Evolutionary conservation across 345 rosid species (phyloP), one percentile per base, ranked within the genome.

Genomic region (Citropsis articulata): DNA sequence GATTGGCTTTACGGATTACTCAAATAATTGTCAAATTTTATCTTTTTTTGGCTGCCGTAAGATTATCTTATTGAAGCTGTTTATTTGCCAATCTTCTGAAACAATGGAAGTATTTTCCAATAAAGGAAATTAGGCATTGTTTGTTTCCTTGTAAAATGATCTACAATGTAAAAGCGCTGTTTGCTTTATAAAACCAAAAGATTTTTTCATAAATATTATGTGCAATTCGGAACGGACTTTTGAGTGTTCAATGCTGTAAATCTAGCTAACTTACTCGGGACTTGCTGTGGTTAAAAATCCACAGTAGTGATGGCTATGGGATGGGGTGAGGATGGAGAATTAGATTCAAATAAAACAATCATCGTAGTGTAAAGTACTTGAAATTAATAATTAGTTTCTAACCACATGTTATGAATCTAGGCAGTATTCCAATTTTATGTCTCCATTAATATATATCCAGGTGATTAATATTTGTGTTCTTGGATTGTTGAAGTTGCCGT

Each of bases 11-110:
- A 59, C 83, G 66, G 60, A 77, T 63, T 69, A 30, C 66, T 76
- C 10, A 19, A 86, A 74, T 81, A 80, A 86, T 78, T 38, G 50
- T 75, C 79, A 27, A 79, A 85, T 75, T 73, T 63, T 63, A 78
- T 69, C 22, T 65, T 64, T 67, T 40, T 55, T 67, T 65, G 1
- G 18, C 25, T 60, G 28, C 57, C 21, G 48, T 75, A 24, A 31
- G 25, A 53, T 64, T 36, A 27, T 38, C 70, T 48, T 60, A 69
- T 77, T 55, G 48, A 77, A 77, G 64, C 79, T 31, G 76, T 80
- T 72, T 50, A 56, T 64, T 72, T 69, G 69, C 78, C 66, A 53
- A 82, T 60, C 75, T 79, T 68, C 59, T 33, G 75, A 75, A 72
- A 80, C 68, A 45, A 40, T 72, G 76, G 70, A 78, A 80, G 70